phyloP scores from a whole-genome alignment of 148 eudicot genomes.

The Beta vulgaris region DNA sequence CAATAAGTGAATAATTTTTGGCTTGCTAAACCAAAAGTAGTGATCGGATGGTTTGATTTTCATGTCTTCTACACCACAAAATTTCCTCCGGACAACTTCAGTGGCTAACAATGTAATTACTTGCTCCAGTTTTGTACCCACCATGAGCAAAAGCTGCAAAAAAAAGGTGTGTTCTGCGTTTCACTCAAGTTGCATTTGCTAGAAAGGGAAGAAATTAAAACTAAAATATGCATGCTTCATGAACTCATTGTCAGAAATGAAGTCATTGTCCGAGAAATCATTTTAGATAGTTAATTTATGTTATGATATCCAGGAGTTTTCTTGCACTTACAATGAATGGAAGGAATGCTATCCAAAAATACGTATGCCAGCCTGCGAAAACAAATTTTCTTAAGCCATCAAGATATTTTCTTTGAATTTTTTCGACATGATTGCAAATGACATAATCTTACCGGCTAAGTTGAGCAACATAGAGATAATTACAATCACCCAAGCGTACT shows the following conservation, averaged over 20 bases:
- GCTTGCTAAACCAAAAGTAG: conserved; percentile 32
- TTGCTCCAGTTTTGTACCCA: conserved; percentile 33
- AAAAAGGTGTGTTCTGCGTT: no score
- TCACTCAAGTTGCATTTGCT: no score
- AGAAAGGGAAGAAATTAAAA: no score
- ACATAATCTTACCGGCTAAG: conserved; percentile 34
- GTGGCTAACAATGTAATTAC: conserved; percentile 24
- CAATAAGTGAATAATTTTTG: conserved; percentile 21
- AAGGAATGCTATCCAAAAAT: conserved; percentile 47
- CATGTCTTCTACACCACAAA: background rate
- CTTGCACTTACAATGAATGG: conserved; percentile 43
- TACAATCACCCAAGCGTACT: conserved; percentile 50
- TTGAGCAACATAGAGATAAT: conserved; percentile 47
- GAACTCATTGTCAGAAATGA: no score
- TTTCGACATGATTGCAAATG: no score
- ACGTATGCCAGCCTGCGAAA: conserved; percentile 52
- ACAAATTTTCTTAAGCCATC: background rate
- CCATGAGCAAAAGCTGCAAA: conserved; percentile 27
- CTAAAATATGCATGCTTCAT: no score
- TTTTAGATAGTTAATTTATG: no score
- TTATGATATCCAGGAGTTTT: no score
- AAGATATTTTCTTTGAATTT: no score
- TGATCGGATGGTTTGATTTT: conserved; percentile 33
- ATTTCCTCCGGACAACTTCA: conserved; percentile 17
- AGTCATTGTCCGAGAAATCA: no score